Evolutionary conservation across 768 basidiomycete genomes (phyloP).

Genomic region (Epithele typhae): DNA sequence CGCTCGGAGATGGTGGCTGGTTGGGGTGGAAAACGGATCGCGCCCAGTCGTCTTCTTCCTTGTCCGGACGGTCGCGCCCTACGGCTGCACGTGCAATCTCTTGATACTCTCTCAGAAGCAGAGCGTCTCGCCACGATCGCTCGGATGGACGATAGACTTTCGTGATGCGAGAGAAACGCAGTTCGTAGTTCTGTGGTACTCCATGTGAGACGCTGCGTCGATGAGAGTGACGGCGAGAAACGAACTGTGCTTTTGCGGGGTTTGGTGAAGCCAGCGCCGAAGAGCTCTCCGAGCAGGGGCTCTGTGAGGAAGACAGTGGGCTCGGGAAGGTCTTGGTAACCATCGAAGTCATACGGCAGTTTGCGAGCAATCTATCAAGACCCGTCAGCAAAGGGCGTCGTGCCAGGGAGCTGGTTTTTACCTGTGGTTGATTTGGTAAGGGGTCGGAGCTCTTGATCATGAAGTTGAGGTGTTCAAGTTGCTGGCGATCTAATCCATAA

Average conservation of each 20-base stretch:
- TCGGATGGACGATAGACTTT: constrained; percentile 63
- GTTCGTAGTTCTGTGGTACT: constrained; percentile 78
- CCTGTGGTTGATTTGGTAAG: constrained; percentile 25
- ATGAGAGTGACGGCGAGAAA: neutral
- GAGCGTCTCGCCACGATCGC: constrained; percentile 58
- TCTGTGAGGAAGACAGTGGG: constrained; percentile 55
- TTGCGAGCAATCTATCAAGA: no score
- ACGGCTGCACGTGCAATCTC: constrained; percentile 48
- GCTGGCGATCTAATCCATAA: constrained; percentile 65
- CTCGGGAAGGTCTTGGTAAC: constrained; percentile 33
- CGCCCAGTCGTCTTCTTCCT: constrained; percentile 48
- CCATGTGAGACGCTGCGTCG: neutral
- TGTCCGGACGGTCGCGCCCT: constrained; percentile 47
- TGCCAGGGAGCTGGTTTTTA: constrained; percentile 23
- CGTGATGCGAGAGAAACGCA: constrained; percentile 77
- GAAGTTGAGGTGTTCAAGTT: constrained; percentile 73
- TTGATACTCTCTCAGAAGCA: constrained; percentile 47
- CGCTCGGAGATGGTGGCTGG: constrained; percentile 35
- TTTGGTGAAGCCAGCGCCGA: constrained; percentile 82
- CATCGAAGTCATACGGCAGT: no score
- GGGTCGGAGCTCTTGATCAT: constrained; percentile 46
- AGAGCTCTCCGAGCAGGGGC: constrained; percentile 69
- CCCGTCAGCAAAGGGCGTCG: no score
- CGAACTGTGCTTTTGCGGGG: constrained; percentile 49
- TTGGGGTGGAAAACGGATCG: constrained; percentile 33